A percentile compares a stretch with the other conserved stretches of the same genome.
Conservation (phyloP, 1,284 basidiomycete species). For the Leccinum fuscescens region DNA sequence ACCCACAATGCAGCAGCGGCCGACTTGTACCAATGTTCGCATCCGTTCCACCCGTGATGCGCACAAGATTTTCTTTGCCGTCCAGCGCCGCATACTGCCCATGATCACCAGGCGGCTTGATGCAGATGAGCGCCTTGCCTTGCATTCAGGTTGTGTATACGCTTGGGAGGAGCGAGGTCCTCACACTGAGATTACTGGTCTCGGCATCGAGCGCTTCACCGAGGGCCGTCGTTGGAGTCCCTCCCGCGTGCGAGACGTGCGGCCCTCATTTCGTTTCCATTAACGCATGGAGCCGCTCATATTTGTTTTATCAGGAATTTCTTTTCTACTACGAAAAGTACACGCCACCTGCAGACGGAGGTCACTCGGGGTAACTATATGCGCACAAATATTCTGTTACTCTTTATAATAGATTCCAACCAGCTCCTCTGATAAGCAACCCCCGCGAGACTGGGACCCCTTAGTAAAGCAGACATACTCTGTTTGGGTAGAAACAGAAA, state of each 20-base stretch:
- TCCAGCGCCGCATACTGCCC: constrained; percentile 60
- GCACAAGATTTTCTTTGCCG: constrained; percentile 75
- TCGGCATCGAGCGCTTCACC: constrained; percentile 76
- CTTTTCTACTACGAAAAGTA: constrained; percentile 79
- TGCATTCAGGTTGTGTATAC: constrained; percentile 72
- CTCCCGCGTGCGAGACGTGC: constrained; percentile 72
- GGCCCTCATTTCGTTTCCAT: constrained; percentile 27
- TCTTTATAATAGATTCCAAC: constrained; percentile 18
- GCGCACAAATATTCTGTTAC: neutral
- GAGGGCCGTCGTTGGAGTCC: constrained; percentile 79
- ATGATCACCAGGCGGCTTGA: constrained; percentile 78
- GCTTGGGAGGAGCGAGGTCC: constrained; percentile 83
- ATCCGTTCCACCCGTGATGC: constrained; percentile 77
- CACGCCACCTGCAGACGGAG: constrained; percentile 44
- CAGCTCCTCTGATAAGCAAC: constrained; percentile 40
- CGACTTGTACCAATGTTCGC: constrained; percentile 67
- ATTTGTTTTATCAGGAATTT: constrained; percentile 55
- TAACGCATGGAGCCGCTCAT: constrained; percentile 4
- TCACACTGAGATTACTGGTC: constrained; percentile 70
- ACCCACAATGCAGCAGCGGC: constrained; percentile 54
- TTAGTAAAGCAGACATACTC: constrained; percentile 80
- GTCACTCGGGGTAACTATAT: constrained; percentile 39
- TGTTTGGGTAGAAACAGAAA: constrained; percentile 62
- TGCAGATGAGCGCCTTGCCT: constrained; percentile 65
- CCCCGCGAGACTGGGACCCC: constrained; percentile 66